A percentile compares a stretch with the other conserved stretches of the same genome.
Evolutionary conservation across 768 basidiomycete genomes (phyloP).

Genomic region (Mrakia hoshinonis): DNA sequence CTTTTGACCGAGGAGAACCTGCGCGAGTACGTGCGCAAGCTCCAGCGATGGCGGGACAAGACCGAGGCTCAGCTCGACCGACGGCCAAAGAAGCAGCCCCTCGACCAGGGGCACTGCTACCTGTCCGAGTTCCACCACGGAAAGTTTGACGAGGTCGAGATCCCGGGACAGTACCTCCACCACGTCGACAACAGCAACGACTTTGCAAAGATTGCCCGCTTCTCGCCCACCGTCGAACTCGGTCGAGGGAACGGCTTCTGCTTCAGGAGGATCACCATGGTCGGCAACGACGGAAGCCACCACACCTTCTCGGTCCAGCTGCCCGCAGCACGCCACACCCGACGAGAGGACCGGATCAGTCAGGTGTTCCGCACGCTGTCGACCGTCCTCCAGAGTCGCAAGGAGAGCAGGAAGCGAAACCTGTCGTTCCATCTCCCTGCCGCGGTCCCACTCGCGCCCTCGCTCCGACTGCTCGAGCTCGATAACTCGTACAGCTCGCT

Average conservation of each 20-base stretch:
- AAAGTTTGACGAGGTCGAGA: slow-evolving; percentile 94
- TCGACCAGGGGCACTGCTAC: slow-evolving; percentile 83
- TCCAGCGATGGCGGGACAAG: slow-evolving; percentile 87
- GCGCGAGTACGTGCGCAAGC: slow-evolving; percentile 74
- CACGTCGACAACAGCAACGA: slow-evolving; percentile 90
- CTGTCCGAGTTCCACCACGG: slow-evolving; percentile 95
- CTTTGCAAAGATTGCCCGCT: slow-evolving; percentile 82
- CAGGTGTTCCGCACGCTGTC: slow-evolving; percentile 31
- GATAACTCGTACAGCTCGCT: slow-evolving; percentile 85
- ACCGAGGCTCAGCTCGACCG: slow-evolving; percentile 77
- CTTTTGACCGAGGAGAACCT: slow-evolving; percentile 70
- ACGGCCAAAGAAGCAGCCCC: slow-evolving; percentile 69
- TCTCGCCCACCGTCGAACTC: slow-evolving; percentile 81
- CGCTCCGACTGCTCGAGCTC: slow-evolving; percentile 74
- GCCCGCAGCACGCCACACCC: slow-evolving; percentile 71
- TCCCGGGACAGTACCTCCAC: slow-evolving; percentile 99
- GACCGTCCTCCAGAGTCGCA: slow-evolving; percentile 64
- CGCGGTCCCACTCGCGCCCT: slow-evolving; percentile 66
- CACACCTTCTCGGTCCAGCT: slow-evolving; percentile 86
- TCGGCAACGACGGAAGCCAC: slow-evolving; percentile 80
- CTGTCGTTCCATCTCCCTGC: slow-evolving; percentile 84
- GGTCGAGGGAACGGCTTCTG: slow-evolving; percentile 75
- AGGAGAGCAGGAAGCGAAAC: slow-evolving; percentile 86
- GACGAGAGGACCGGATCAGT: slow-evolving; percentile 45
- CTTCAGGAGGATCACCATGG: slow-evolving; percentile 81